phyloP scores from a whole-genome alignment of 2,329 filamentous ascomycete species.

The Emmonsiellopsis sp. region DNA sequence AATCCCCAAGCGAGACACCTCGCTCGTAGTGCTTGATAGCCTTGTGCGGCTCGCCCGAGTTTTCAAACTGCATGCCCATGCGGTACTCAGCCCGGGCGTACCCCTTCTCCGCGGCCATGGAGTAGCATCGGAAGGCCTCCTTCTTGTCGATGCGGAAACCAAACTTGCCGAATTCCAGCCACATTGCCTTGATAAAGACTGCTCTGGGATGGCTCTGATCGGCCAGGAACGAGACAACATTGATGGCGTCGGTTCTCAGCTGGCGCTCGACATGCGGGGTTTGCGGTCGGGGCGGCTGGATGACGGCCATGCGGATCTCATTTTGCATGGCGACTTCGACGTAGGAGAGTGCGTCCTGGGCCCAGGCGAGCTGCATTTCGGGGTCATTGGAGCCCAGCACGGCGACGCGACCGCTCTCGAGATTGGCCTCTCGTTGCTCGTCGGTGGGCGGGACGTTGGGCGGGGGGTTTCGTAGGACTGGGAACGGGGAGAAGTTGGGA shows the following conservation, averaged over 20 bases:
- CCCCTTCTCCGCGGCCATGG: conserved; percentile 73
- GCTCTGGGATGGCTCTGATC: conserved; percentile 90
- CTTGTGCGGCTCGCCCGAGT: conserved; percentile 83
- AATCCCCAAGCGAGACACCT: conserved; percentile 72
- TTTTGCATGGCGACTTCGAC: conserved; percentile 77
- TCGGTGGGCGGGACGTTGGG: conserved; percentile 89
- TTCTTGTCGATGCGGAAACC: conserved; percentile 85
- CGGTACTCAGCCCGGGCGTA: conserved; percentile 88
- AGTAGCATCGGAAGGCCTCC: conserved; percentile 83
- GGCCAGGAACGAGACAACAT: conserved; percentile 81
- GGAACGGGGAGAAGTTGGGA: conserved; percentile 86
- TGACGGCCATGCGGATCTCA: conserved; percentile 55
- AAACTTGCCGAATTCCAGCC: conserved; percentile 97
- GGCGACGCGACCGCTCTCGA: conserved; percentile 73
- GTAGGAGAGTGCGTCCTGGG: conserved; percentile 81
- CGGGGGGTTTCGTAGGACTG: conserved; percentile 66
- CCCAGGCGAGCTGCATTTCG: conserved; percentile 94
- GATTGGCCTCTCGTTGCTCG: conserved; percentile 82
- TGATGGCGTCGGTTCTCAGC: conserved; percentile 77
- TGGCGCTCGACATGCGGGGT: conserved; percentile 87
- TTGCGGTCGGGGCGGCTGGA: conserved; percentile 54
- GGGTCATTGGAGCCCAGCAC: conserved; percentile 92
- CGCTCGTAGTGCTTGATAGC: conserved; percentile 84
- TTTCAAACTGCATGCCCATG: conserved; percentile 97
- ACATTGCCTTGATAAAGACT: conserved; percentile 89